Percentiles rank a stretch among this genome's conserved stretches.
phyloP scores from a whole-genome alignment of 108 stramenopile genomes.

The Phaeodactylum tricornutum region DNA sequence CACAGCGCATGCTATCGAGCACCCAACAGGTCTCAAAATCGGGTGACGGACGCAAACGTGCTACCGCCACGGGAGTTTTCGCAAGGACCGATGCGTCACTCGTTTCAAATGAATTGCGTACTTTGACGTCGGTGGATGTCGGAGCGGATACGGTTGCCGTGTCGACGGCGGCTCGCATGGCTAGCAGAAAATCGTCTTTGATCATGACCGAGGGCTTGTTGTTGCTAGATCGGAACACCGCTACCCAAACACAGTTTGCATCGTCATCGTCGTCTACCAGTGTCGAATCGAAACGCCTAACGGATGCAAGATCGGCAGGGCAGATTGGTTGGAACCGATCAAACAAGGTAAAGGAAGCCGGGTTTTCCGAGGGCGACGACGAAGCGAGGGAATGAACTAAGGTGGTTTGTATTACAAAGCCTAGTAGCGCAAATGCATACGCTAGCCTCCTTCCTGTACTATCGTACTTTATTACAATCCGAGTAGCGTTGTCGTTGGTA shows the following conservation, averaged over 20 bases:
- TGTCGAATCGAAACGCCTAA: constrained; percentile 37
- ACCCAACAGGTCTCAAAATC: constrained; percentile 24
- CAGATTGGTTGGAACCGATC: constrained; percentile 53
- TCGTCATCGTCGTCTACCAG: constrained; percentile 14
- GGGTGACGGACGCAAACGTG: constrained; percentile 34
- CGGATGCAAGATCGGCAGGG: constrained; percentile 36
- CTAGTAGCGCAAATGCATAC: too few species aligned
- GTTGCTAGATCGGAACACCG: constrained; percentile 67
- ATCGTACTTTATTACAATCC: too few species aligned
- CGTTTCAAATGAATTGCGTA: background rate
- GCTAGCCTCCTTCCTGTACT: too few species aligned
- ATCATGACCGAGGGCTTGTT: constrained; percentile 71
- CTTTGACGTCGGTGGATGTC: background rate
- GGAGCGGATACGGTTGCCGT: constrained; percentile 9
- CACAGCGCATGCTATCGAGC: constrained; percentile 65
- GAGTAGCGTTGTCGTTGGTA: too few species aligned
- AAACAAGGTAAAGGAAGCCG: too few species aligned
- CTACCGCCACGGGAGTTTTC: constrained; percentile 64
- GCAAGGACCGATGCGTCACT: constrained; percentile 2
- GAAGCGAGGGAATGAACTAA: too few species aligned
- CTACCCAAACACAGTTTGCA: constrained; percentile 38
- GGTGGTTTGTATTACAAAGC: too few species aligned
- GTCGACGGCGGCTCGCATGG: constrained; percentile 56
- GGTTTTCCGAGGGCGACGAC: too few species aligned
- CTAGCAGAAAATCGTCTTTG: constrained; percentile 65